phyloP scores from a whole-genome alignment of 257 asterid genomes.

The Paulownia fortunei region DNA sequence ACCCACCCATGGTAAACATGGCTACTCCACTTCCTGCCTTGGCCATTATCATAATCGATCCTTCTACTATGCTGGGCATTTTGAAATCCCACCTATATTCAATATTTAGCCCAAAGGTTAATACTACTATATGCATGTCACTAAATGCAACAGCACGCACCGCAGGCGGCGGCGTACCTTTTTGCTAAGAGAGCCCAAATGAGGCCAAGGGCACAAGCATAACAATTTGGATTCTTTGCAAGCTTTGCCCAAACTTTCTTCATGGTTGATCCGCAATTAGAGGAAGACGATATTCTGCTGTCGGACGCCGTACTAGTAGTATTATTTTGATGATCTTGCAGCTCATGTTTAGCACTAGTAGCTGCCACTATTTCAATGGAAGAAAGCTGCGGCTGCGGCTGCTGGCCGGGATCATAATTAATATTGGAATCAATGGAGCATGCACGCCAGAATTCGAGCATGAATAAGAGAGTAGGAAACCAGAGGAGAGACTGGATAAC shows the following conservation, averaged over 20 bases:
- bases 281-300: neutral
- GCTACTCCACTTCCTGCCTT: constrained; percentile 77
- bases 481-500: constrained; percentile 68
- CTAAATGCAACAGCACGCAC: too few relatives aligned
- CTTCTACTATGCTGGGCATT: constrained; percentile 68
- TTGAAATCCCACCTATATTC: constrained; percentile 66
- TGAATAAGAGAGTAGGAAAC: constrained; percentile 53
- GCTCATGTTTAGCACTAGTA: neutral
- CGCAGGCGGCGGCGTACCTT: too few relatives aligned
- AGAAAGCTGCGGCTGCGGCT: neutral
- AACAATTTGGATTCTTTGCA: constrained; percentile 62
- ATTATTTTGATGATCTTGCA: neutral
- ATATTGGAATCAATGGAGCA: neutral
- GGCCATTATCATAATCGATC: constrained; percentile 71
- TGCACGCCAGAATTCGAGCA: constrained; percentile 56
- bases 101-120: neutral
- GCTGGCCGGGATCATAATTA: neutral
- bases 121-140: too few relatives aligned
- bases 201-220: constrained; percentile 69
- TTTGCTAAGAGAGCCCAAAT: constrained; percentile 68
- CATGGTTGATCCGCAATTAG: constrained; percentile 38
- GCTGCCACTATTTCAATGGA: constrained; percentile 18
- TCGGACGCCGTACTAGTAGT: neutral
- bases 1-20: constrained; percentile 77
- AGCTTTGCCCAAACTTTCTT: constrained; percentile 55